Base-by-base conservation (phyloP, 495 filamentous ascomycete species). In the Daldinia bambusicola region DNA sequence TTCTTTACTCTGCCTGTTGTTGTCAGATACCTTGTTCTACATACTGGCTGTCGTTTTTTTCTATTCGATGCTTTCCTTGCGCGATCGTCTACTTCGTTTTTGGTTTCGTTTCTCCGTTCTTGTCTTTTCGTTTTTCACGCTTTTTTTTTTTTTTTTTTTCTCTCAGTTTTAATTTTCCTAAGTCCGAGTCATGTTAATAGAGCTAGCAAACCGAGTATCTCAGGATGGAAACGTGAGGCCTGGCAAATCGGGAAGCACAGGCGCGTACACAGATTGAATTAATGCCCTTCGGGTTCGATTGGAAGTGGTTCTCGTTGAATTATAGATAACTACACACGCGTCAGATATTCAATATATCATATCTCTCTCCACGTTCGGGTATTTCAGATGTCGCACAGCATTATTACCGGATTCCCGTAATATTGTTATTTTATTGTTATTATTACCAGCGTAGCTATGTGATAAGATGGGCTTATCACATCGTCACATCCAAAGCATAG, bases 1-100 rank as follows among this genome's bases (percentile, higher is more conserved):
- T 78, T 66, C 48, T 18, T 67, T 68, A 12, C 48, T 69, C 45
- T 36, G 55, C 16, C 51, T 22, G 34, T 74, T 57, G 20, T 75
- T 51, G 63, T 59, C 55, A 69, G 80, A 81, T 81, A 81, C 78
- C 80, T 82, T 78, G 77, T 78, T 77, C 77, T 73, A 77, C 74
- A 78, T 72, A 81, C 63, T 66, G 74, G 68, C 67, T 66, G 64
- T 63, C 63, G 55, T 65, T 18, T 26, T 26, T 26, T 60, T 67
- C 56, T 72, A 69, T 74, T 53, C 63, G 53, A 70, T 67, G 22
- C 63, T 77, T 76, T 69, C 64, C 50, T 64, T 48, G 31, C 43
- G 36, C 45, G 16, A 45, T 59, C 63, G 57, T 64, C 26, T 26
- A 26, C 26, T 70, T 37, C 13, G n/a, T 61, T 61, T 63, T 62